These are phyloP conservation scores for Sodiomyces alkalinus DNA, from an alignment of 2,329 filamentous ascomycete species.

Conservation along the genomic window DNA sequence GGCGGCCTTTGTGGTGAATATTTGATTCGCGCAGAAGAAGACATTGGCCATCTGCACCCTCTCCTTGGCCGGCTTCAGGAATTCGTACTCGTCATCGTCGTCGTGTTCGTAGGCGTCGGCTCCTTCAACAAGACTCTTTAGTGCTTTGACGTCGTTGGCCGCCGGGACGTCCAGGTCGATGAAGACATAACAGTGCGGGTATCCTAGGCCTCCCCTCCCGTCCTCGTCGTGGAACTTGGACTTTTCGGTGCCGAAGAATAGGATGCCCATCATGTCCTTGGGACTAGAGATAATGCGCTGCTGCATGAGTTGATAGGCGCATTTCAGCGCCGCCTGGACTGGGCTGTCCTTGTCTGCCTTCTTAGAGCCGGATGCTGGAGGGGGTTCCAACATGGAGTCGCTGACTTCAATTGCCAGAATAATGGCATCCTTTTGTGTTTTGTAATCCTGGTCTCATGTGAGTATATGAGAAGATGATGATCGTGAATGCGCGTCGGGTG, in stretches of 20 bases:
- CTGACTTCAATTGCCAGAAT: slow-evolving; percentile 90
- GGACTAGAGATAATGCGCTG: slow-evolving; percentile 96
- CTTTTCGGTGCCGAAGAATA: slow-evolving; percentile 80
- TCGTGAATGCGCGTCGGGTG: background rate
- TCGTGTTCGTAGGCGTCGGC: too few species aligned
- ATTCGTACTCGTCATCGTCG: slow-evolving; percentile 51
- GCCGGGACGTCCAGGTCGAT: slow-evolving; percentile 78
- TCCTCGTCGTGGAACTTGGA: slow-evolving; percentile 62
- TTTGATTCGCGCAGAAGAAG: slow-evolving; percentile 87
- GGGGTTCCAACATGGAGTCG: slow-evolving; percentile 64
- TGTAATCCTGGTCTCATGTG: slow-evolving; percentile 87
- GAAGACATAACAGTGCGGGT: slow-evolving; percentile 86
- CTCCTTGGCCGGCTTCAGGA: slow-evolving; percentile 56
- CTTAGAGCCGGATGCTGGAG: slow-evolving; percentile 50
- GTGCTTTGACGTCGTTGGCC: slow-evolving; percentile 68
- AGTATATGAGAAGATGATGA: background rate
- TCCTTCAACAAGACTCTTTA: slow-evolving; percentile 64
- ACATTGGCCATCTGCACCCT: slow-evolving; percentile 72
- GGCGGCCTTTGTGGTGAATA: slow-evolving; percentile 87
- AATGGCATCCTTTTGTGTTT: slow-evolving; percentile 92
- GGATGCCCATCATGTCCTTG: slow-evolving; percentile 90
- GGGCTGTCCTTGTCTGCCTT: slow-evolving; percentile 68
- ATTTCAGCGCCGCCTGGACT: slow-evolving; percentile 74
- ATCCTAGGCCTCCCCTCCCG: slow-evolving; percentile 45
- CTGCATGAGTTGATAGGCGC: slow-evolving; percentile 89